A percentile compares a stretch with the other conserved stretches of the same genome.
These are phyloP conservation scores for Scleroderma citrinum DNA, from an alignment of 768 basidiomycete species.

Conservation along the genomic window DNA sequence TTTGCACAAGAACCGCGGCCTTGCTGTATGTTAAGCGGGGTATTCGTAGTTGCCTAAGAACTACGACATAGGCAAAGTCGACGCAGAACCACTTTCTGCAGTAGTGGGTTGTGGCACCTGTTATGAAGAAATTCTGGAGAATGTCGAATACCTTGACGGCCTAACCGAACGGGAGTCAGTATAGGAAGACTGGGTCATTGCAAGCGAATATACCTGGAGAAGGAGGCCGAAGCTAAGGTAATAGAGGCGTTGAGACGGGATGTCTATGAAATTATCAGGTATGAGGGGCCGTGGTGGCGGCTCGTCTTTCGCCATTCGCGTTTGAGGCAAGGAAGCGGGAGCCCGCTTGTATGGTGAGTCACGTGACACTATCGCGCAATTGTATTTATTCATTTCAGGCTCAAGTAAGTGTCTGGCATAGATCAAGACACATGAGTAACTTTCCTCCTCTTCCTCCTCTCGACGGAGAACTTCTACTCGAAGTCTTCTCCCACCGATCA, in stretches of 20 bases:
- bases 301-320: conserved; percentile 6
- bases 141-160: conserved; percentile 74
- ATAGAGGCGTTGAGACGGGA: conserved; percentile 77
- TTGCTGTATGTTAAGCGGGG: conserved; percentile 66
- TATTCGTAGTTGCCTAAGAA: conserved; percentile 62
- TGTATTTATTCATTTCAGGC: too few relatives aligned
- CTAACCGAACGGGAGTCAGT: conserved; percentile 32
- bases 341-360: neutral
- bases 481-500: conserved; percentile 50
- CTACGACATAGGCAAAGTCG: conserved; percentile 54
- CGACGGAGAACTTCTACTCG: conserved; percentile 52
- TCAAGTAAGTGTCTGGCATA: too few relatives aligned
- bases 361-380: too few relatives aligned
- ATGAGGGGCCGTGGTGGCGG: conserved; percentile 45
- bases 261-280: conserved; percentile 66
- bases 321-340: neutral
- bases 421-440: conserved; percentile 23
- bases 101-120: conserved; percentile 36
- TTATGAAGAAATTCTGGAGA: conserved; percentile 45
- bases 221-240: conserved; percentile 69
- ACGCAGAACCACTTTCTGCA: conserved; percentile 68
- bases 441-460: conserved; percentile 50
- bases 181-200: neutral
- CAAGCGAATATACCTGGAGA: conserved; percentile 53
- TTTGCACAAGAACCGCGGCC: conserved; percentile 57